A percentile compares a stretch with the other conserved stretches of the same genome.
Conservation (phyloP, 495 filamentous ascomycete species). For the Xylaria telfairii region DNA sequence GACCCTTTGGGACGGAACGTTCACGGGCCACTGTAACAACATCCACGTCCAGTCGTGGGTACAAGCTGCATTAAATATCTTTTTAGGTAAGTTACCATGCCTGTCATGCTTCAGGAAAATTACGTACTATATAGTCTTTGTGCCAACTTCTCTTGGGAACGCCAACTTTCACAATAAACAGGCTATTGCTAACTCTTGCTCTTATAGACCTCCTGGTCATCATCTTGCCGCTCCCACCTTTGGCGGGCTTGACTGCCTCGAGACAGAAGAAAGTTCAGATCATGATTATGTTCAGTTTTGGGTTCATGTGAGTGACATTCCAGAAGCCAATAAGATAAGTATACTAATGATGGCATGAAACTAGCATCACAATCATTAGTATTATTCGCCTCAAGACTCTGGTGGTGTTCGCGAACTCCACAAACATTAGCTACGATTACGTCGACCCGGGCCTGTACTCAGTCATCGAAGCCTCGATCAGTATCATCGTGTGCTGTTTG, state of each 20-base stretch:
- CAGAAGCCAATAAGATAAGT: background rate
- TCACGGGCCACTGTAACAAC: slow-evolving; percentile 45
- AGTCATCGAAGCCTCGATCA: slow-evolving; percentile 49
- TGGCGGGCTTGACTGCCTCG: slow-evolving; percentile 42
- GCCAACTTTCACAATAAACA: background rate
- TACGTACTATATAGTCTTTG: background rate
- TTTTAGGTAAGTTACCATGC: slow-evolving; percentile 26
- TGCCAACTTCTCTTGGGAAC: too few species aligned
- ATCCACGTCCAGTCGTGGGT: slow-evolving; percentile 42
- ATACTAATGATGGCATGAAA: slow-evolving; percentile 5
- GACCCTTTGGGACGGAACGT: slow-evolving; percentile 44
- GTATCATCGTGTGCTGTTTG: slow-evolving; percentile 49
- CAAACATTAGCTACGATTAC: slow-evolving; percentile 49
- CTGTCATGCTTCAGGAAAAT: background rate
- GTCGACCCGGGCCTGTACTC: slow-evolving; percentile 50
- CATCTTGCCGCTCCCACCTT: slow-evolving; percentile 45
- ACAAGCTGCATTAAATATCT: slow-evolving; percentile 44
- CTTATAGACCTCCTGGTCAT: slow-evolving; percentile 47
- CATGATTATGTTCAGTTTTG: slow-evolving; percentile 53
- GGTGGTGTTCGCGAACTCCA: slow-evolving; percentile 40
- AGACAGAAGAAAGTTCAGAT: slow-evolving; percentile 44
- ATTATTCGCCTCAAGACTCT: slow-evolving; percentile 45
- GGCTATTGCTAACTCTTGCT: background rate
- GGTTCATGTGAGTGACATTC: slow-evolving; percentile 40
- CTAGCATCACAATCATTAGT: slow-evolving; percentile 45